These are phyloP conservation scores for Chaetomium strumarium DNA, from an alignment of 2,329 filamentous ascomycete species.

Conservation along the genomic window DNA sequence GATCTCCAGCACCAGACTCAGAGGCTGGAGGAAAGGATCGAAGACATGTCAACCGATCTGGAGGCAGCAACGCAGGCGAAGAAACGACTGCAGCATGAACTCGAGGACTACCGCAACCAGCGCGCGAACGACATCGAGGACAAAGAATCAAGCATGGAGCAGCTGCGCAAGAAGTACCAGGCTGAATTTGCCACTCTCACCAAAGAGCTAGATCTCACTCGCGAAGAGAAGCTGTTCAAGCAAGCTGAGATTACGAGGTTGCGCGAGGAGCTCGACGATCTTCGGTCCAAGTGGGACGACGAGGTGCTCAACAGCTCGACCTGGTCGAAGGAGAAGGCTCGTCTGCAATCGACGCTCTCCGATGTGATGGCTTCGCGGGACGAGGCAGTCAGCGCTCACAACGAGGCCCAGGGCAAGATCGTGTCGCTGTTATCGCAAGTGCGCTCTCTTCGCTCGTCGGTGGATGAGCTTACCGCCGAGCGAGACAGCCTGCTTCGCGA, in stretches of 20 bases:
- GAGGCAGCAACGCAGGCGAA: conserved; percentile 81
- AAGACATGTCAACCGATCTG: conserved; percentile 86
- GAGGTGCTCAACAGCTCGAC: conserved; percentile 96
- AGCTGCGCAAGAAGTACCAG: conserved; percentile 96
- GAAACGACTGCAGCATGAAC: conserved; percentile 90
- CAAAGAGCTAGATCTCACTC: conserved; percentile 87
- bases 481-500: conserved; percentile 79
- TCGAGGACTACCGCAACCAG: conserved; percentile 94
- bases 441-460: conserved; percentile 70
- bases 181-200: conserved; percentile 82
- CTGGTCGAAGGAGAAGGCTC: conserved; percentile 96
- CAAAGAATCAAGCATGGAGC: conserved; percentile 92
- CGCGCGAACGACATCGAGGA: conserved; percentile 95
- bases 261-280: conserved; percentile 91
- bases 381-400: conserved; percentile 87
- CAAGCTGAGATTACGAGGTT: conserved; percentile 81
- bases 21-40: conserved; percentile 81
- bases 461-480: conserved; percentile 82
- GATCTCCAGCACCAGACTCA: conserved; percentile 87
- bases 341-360: conserved; percentile 81
- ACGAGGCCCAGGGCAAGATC: conserved; percentile 89
- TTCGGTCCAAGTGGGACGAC: conserved; percentile 95
- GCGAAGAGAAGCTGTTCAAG: conserved; percentile 80
- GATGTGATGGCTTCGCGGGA: conserved; percentile 89
- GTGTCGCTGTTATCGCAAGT: conserved; percentile 88